Evolutionary conservation across 1,139 yeast genomes (phyloP), one percentile per base, ranked within the genome.

Genomic region (Yamadazyma triangularis): DNA sequence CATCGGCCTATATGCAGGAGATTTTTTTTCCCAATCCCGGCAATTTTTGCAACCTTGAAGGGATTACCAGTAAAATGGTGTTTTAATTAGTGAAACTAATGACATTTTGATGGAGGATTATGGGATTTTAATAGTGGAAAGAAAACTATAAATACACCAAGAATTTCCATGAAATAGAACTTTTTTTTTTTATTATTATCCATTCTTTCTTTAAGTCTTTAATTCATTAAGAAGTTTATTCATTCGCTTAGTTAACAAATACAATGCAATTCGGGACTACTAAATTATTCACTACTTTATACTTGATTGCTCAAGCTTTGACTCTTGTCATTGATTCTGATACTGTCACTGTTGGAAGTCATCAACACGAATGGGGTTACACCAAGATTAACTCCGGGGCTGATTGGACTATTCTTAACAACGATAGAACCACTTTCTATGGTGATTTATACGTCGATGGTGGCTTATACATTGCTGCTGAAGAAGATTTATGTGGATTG

Each of bases 371-470:
- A 19, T 42, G 53, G 29, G 60, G 58, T 12, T 56, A 48, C 34
- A 44, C 56, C n/a, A 42, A 40, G 7, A 45, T 62, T 29, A 41
- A 47, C n/a, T 45, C 48, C 8, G 58, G 56, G 27, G 60, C 45
- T 11, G 51, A 48, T 36, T 59, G 56, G 54, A 56, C 64, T 8
- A 51, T 59, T 24, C 41, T 58, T 26, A 41, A 58, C 39, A 56
- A 56, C 32, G 51, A 55, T 22, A 34, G 50, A 27, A 40, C 55
- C 23, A 35, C 39, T 22, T 40, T 39, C 30, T 30, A 37, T 19
- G 45, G 45, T 28, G 47, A 44, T 34, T 32, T 47, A 21, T 34
- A 32, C 4, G 44, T 44, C 18, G 33, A 46, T 31, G 51, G 51
- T 32, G 38, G 37, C 27, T 41, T 47, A 29, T 46, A 26, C 27